Conservation (phyloP, 1,284 basidiomycete species). For the Fomitopsis schrenkii region DNA sequence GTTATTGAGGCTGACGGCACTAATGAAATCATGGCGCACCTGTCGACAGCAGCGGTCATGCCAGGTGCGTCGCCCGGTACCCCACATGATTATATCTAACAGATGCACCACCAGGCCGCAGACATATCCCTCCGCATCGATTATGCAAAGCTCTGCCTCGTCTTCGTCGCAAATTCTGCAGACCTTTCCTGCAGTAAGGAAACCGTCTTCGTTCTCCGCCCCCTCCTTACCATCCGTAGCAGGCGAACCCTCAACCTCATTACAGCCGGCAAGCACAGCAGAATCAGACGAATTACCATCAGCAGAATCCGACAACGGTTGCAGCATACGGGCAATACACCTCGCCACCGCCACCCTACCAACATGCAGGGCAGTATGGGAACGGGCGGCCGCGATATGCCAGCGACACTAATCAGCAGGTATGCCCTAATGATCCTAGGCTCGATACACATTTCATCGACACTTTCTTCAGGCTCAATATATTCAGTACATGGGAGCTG, state of each 20-base stretch:
- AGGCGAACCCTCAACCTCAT: background rate
- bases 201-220: background rate
- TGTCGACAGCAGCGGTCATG: background rate
- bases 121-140: background rate
- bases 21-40: background rate
- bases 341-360: background rate
- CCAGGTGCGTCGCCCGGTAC: background rate
- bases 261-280: background rate
- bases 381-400: background rate
- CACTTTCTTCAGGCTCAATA: background rate
- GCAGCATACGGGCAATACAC: background rate
- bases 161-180: background rate
- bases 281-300: background rate
- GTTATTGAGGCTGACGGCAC: background rate
- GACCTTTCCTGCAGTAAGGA: background rate
- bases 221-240: background rate
- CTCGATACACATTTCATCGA: too few relatives aligned
- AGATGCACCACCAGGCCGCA: background rate
- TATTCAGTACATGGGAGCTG: background rate
- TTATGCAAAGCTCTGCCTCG: background rate
- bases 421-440: background rate
- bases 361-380: background rate
- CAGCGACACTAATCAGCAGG: background rate
- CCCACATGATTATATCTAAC: background rate
- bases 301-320: background rate